phyloP scores from a whole-genome alignment of 495 filamentous ascomycete genomes.

The Podospora tetraspora region DNA sequence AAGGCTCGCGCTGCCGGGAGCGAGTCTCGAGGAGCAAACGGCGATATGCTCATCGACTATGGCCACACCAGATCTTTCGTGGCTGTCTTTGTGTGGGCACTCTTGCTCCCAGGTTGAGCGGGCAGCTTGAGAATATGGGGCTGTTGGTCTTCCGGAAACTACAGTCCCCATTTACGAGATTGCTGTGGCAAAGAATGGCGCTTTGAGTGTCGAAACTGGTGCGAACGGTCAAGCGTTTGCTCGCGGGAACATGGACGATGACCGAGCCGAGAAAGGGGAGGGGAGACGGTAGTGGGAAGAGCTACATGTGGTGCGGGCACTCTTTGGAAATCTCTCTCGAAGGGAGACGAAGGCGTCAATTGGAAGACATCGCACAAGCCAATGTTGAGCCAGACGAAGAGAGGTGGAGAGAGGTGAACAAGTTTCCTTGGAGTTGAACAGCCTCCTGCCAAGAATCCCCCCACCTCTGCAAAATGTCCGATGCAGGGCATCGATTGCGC shows the following conservation, averaged over 20 bases:
- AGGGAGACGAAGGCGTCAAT: too few species aligned
- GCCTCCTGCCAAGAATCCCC: not conserved
- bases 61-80: not conserved
- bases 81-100: not conserved
- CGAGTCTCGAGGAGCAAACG: not conserved
- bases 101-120: too few species aligned
- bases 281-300: not conserved
- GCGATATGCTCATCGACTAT: not conserved
- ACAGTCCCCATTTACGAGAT: not conserved
- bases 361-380: too few species aligned
- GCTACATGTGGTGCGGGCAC: not conserved
- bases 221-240: not conserved
- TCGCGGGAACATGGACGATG: not conserved
- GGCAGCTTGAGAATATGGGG: not conserved
- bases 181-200: not conserved
- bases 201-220: not conserved
- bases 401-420: too few species aligned
- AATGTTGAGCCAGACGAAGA: too few species aligned
- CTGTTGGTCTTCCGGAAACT: not conserved
- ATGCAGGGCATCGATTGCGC: slow-evolving; percentile 6
- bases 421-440: too few species aligned
- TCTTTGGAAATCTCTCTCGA: not conserved
- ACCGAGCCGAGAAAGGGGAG: not conserved
- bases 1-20: not conserved
- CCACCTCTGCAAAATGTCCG: not conserved